These are phyloP conservation scores for Talaromyces sp. DNA, from an alignment of 2,329 filamentous ascomycete genomes.

Conservation along the genomic window DNA sequence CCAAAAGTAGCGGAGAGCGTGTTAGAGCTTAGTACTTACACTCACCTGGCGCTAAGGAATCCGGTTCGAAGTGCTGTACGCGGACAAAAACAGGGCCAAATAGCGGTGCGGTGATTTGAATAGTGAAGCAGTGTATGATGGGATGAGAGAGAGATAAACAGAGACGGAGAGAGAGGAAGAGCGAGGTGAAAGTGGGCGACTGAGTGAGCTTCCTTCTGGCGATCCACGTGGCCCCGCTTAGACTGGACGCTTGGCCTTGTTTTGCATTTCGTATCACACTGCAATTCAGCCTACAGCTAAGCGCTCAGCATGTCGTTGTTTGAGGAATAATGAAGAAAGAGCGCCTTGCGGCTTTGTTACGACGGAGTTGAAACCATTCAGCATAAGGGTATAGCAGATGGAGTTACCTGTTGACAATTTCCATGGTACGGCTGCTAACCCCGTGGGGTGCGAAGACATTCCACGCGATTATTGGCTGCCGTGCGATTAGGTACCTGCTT, in stretches of 20 bases:
- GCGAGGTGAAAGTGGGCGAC: constrained; percentile 7
- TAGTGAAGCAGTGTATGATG: neutral
- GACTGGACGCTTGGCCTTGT: constrained; percentile 4
- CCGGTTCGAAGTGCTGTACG: neutral
- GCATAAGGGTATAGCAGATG: neutral
- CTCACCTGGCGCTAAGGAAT: constrained; percentile 14
- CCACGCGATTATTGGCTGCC: neutral
- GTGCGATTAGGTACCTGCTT: neutral
- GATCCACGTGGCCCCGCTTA: constrained; percentile 31
- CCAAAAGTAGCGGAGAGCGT: constrained; percentile 13
- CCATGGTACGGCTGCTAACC: constrained; percentile 18
- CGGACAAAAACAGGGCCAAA: too few species aligned
- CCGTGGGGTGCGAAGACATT: constrained; percentile 18
- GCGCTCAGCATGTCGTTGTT: neutral
- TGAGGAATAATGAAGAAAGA: neutral
- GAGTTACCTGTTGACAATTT: neutral
- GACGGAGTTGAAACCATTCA: neutral
- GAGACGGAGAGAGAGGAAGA: neutral
- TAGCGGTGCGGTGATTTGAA: neutral
- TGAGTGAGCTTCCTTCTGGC: constrained; percentile 5
- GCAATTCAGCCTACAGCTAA: constrained; percentile 1
- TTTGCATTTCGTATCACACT: constrained; percentile 1
- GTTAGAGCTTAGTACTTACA: constrained; percentile 7
- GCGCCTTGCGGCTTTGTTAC: neutral
- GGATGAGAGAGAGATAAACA: neutral